Conservation (phyloP, 148 eudicot genomes). For the Vaccinium myrtillus region DNA sequence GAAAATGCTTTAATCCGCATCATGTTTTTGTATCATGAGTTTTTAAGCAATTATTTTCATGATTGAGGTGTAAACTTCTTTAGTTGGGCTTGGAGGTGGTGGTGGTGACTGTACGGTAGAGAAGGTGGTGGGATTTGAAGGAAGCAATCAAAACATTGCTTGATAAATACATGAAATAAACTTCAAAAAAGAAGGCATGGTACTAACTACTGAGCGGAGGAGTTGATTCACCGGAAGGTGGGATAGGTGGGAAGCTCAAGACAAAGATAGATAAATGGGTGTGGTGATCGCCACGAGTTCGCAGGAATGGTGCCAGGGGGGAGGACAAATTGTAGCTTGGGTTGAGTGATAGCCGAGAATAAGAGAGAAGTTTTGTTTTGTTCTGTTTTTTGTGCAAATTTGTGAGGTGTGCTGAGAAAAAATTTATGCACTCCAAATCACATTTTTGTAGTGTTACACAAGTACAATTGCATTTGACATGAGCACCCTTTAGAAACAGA, state of each 20-base stretch:
- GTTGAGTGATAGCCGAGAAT: background rate
- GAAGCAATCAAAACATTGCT: no score
- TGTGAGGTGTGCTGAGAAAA: background rate
- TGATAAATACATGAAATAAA: no score
- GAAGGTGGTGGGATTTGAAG: background rate
- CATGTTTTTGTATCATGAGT: no score
- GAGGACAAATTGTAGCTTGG: background rate
- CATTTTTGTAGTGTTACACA: background rate
- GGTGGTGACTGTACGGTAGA: background rate
- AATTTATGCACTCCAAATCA: background rate
- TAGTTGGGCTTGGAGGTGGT: background rate
- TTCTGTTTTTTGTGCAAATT: background rate
- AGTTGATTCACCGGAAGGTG: background rate
- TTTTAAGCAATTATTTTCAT: background rate
- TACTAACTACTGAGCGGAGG: background rate
- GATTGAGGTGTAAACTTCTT: background rate
- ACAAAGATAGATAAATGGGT: background rate
- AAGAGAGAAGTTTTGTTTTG: background rate
- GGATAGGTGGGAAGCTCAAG: background rate
- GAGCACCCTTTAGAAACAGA: background rate
- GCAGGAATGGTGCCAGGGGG: background rate
- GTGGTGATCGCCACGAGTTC: background rate
- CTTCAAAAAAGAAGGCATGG: background rate
- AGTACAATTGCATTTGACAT: background rate
- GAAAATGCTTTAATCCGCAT: no score